phyloP scores from a whole-genome alignment of 2,329 filamentous ascomycete genomes.

The Cadophora sp. region DNA sequence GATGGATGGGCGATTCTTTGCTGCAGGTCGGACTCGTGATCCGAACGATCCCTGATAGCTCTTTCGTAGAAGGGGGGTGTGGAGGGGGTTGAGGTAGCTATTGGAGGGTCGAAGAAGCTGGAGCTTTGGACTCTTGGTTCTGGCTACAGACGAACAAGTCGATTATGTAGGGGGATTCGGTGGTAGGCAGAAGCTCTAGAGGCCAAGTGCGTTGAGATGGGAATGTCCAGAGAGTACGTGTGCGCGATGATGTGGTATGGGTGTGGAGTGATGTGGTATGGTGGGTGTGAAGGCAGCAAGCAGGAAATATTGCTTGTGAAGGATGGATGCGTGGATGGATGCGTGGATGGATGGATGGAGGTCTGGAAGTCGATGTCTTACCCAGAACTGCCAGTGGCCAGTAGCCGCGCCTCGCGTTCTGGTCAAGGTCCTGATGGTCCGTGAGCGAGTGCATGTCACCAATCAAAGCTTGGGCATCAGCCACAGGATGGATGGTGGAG shows the following conservation, averaged over 20 bases:
- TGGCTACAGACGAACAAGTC: conserved; percentile 1
- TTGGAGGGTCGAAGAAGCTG: conserved; percentile 5
- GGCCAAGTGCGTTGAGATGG: conserved; percentile 14
- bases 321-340: background rate
- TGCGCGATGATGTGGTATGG: conserved; percentile 10
- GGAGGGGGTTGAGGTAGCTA: conserved; percentile 24
- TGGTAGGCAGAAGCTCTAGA: conserved; percentile 15
- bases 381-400: background rate
- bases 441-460: background rate
- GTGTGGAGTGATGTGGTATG: no score
- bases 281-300: conserved; percentile 13
- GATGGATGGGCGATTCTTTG: conserved; percentile 28
- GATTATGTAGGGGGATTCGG: conserved; percentile 22
- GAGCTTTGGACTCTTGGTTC: background rate
- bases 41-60: conserved; percentile 27
- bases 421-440: background rate
- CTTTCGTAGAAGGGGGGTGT: conserved; percentile 27
- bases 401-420: conserved; percentile 9
- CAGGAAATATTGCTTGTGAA: background rate
- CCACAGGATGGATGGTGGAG: conserved; percentile 2
- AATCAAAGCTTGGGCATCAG: background rate
- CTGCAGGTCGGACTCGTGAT: conserved; percentile 40
- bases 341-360: background rate
- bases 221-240: conserved; percentile 7
- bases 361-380: conserved; percentile 3